Conservation (phyloP, 805 yeast genomes). For the Saturnispora serradocipensis region DNA sequence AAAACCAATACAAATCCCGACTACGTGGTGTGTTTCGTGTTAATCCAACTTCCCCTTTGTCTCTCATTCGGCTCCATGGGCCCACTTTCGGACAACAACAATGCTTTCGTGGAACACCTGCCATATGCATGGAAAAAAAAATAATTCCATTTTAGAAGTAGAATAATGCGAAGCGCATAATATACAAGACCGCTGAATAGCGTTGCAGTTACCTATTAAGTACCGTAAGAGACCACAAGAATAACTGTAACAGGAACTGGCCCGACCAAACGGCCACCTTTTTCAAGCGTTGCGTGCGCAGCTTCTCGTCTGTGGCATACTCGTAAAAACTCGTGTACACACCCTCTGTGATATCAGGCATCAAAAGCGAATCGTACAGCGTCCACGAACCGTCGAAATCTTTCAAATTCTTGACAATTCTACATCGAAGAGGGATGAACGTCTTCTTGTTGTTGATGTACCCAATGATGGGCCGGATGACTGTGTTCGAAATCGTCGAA, state of each 20-base stretch:
- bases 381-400: constrained; percentile 98
- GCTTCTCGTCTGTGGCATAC: constrained; percentile 83
- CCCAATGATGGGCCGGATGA: constrained; percentile 90
- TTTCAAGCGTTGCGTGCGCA: constrained; percentile 57
- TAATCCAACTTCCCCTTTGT: background rate
- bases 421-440: constrained; percentile 77
- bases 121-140: background rate
- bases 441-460: constrained; percentile 88
- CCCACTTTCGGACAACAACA: background rate
- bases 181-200: background rate
- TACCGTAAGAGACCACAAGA: constrained; percentile 77
- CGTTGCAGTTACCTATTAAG: constrained; percentile 8
- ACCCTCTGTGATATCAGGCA: constrained; percentile 85
- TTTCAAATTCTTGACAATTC: constrained; percentile 63
- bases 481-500: constrained; percentile 85
- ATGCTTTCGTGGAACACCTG: background rate
- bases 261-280: constrained; percentile 91
- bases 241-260: constrained; percentile 71
- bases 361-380: constrained; percentile 75
- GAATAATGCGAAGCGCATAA: background rate
- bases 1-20: background rate
- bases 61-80: background rate
- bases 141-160: background rate
- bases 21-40: background rate
- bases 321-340: constrained; percentile 86